Conservation (phyloP, 2,329 filamentous ascomycete species). For the Clarireedia paspali region DNA sequence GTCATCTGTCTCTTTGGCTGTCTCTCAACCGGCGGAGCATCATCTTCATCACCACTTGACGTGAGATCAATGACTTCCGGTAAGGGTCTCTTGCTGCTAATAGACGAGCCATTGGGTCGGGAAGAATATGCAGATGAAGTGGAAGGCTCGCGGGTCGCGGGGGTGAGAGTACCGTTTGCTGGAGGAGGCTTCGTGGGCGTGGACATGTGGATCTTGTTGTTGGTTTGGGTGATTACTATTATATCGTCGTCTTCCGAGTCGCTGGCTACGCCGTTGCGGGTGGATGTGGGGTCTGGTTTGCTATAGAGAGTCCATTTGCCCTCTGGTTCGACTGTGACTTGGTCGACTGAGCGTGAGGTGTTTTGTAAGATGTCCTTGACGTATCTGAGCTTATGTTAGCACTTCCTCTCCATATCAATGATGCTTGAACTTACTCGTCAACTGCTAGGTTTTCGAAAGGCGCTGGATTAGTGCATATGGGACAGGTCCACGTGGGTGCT, state of each 20-base stretch:
- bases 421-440: constrained; percentile 59
- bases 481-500: constrained; percentile 93
- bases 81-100: constrained; percentile 35
- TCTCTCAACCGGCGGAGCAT: constrained; percentile 30
- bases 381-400: constrained; percentile 47
- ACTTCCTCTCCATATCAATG: constrained; percentile 1
- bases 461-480: constrained; percentile 79
- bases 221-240: constrained; percentile 37
- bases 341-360: constrained; percentile 64
- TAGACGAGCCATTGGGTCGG: constrained; percentile 9
- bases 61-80: constrained; percentile 47
- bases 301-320: constrained; percentile 59
- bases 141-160: constrained; percentile 29
- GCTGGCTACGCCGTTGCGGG: constrained; percentile 19
- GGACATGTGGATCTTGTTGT: constrained; percentile 24
- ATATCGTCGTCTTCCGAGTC: constrained; percentile 41
- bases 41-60: constrained; percentile 44
- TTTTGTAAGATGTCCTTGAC: constrained; percentile 77
- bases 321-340: constrained; percentile 84
- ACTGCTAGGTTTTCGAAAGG: constrained; percentile 77
- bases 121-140: constrained; percentile 28
- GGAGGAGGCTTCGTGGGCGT: constrained; percentile 15
- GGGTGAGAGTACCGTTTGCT: constrained; percentile 10
- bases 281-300: constrained; percentile 15
- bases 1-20: constrained; percentile 27